Evolutionary conservation across 768 basidiomycete species (phyloP).

Genomic region (Terana coerulea): DNA sequence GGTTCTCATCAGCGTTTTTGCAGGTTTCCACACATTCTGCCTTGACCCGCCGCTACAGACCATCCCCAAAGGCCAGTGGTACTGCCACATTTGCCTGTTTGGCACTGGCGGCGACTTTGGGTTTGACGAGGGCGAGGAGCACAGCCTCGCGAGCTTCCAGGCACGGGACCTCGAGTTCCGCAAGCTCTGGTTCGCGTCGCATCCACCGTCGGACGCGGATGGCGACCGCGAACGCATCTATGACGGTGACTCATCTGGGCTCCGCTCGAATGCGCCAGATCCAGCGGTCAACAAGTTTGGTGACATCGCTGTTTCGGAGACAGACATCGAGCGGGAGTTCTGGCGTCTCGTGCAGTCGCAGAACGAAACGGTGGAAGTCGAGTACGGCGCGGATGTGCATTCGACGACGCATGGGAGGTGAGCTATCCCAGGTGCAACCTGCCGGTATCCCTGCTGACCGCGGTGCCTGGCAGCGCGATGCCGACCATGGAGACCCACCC

Average conservation of each 20-base stretch:
- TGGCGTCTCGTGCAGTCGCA: constrained; percentile 93
- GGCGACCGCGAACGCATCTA: constrained; percentile 25
- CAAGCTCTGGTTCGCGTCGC: constrained; percentile 80
- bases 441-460: no score
- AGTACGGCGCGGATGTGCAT: constrained; percentile 99
- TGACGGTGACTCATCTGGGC: constrained; percentile 10
- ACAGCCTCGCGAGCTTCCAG: constrained; percentile 87
- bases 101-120: constrained; percentile 95
- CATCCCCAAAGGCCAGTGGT: constrained; percentile 96
- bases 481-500: constrained; percentile 95
- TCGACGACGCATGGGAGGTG: constrained; percentile 97
- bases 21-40: constrained; percentile 97
- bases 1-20: background rate
- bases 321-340: constrained; percentile 92
- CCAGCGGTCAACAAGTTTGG: constrained; percentile 53
- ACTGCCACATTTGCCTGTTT: constrained; percentile 86
- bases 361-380: constrained; percentile 91
- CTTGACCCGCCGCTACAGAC: constrained; percentile 83
- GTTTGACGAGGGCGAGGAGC: constrained; percentile 97
- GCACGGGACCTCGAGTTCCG: constrained; percentile 89
- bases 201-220: constrained; percentile 46
- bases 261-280: constrained; percentile 28
- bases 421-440: constrained; percentile 24
- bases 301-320: constrained; percentile 71
- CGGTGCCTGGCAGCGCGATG: constrained; percentile 63